Percentiles rank a stretch among this genome's conserved stretches.
These are phyloP conservation scores for Lomentospora prolificans DNA, from an alignment of 2,329 filamentous ascomycete species.

Conservation along the genomic window DNA sequence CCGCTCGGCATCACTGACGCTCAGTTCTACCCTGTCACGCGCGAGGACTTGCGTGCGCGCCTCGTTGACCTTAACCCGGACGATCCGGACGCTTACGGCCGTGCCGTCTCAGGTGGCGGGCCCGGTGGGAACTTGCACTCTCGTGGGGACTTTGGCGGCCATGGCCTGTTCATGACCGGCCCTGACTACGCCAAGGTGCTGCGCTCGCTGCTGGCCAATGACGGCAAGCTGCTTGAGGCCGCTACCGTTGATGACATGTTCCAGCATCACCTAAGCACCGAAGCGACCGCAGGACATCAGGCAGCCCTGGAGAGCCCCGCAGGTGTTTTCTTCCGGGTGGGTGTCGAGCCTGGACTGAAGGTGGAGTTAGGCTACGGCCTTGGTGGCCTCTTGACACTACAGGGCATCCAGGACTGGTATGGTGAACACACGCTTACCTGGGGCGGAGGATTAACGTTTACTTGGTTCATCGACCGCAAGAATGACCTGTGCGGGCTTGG, in stretches of 20 bases:
- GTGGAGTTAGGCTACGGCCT: slow-evolving; percentile 30
- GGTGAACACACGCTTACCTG: slow-evolving; percentile 32
- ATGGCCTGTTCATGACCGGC: slow-evolving; percentile 28
- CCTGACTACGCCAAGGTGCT: slow-evolving; percentile 34
- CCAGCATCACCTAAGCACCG: slow-evolving; percentile 29
- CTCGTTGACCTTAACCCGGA: slow-evolving; percentile 27
- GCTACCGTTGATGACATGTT: slow-evolving; percentile 35
- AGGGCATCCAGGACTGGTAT: slow-evolving; percentile 32
- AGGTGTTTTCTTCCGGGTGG: slow-evolving; percentile 26
- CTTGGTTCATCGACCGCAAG: slow-evolving; percentile 40
- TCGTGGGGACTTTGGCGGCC: slow-evolving; percentile 32
- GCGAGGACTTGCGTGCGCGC: slow-evolving; percentile 23
- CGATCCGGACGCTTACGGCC: slow-evolving; percentile 25
- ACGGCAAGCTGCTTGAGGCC: slow-evolving; percentile 34
- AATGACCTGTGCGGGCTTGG: slow-evolving; percentile 32
- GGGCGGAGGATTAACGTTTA: slow-evolving; percentile 34
- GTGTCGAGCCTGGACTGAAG: slow-evolving; percentile 20
- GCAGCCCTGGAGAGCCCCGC: slow-evolving; percentile 20
- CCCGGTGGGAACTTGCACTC: slow-evolving; percentile 22
- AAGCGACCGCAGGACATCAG: slow-evolving; percentile 18
- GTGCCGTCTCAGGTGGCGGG: slow-evolving; percentile 23
- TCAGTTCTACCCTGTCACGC: slow-evolving; percentile 27
- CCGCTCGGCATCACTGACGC: slow-evolving; percentile 31
- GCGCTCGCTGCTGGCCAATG: slow-evolving; percentile 35
- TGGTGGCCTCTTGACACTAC: slow-evolving; percentile 28